phyloP scores from a whole-genome alignment of 2,329 filamentous ascomycete species.

The Hymenoscyphus infarciens region DNA sequence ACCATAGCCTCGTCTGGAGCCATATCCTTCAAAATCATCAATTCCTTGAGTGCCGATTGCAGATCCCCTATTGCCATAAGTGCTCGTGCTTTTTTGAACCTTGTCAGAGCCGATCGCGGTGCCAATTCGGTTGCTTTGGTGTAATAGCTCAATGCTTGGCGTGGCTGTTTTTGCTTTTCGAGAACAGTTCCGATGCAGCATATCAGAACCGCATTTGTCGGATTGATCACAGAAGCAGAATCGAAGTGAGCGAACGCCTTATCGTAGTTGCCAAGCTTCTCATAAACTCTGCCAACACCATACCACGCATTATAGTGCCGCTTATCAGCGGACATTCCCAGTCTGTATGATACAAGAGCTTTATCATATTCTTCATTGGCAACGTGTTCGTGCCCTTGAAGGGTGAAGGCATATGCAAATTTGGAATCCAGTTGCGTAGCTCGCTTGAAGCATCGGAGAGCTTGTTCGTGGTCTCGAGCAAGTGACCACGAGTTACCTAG shows the following conservation, averaged over 20 bases:
- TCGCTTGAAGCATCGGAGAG: constrained; percentile 88
- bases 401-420: constrained; percentile 92
- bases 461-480: constrained; percentile 89
- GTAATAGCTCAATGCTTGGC: constrained; percentile 77
- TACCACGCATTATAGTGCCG: constrained; percentile 99
- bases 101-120: constrained; percentile 74
- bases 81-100: constrained; percentile 89
- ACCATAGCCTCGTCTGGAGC: constrained; percentile 94
- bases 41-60: constrained; percentile 71
- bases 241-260: constrained; percentile 90
- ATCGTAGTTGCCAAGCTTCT: constrained; percentile 86
- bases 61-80: constrained; percentile 72
- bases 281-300: constrained; percentile 77
- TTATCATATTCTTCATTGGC: constrained; percentile 97
- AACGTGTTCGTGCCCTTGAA: constrained; percentile 94
- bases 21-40: constrained; percentile 84
- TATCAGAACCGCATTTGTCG: constrained; percentile 86
- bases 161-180: constrained; percentile 81
- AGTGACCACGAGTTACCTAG: constrained; percentile 94
- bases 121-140: constrained; percentile 77
- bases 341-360: constrained; percentile 80
- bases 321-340: constrained; percentile 78
- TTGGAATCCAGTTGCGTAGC: constrained; percentile 86
- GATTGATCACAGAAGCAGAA: constrained; percentile 83
- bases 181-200: constrained; percentile 89